Conservation (phyloP, 129 eudicot species). For the Solidago caesia region DNA sequence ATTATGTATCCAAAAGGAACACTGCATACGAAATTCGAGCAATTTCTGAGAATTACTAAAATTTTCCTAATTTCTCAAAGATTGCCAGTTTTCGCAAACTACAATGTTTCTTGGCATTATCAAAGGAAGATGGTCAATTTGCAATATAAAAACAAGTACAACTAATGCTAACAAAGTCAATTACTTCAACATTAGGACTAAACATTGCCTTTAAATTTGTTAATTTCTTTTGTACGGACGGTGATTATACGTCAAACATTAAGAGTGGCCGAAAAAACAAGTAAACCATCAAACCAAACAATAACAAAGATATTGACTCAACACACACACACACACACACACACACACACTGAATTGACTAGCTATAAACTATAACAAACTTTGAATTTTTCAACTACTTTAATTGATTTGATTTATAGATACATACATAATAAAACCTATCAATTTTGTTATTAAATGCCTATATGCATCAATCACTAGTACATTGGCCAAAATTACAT, state of each 20-base stretch:
- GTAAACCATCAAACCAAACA: slow-evolving; percentile 23
- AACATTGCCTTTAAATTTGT: slow-evolving; percentile 1
- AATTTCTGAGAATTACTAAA: background rate
- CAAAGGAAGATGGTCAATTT: slow-evolving; percentile 10
- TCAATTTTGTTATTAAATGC: slow-evolving; percentile 25
- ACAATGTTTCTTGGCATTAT: slow-evolving; percentile 18
- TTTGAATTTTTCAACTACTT: slow-evolving; percentile 24
- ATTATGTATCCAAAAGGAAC: too few relatives aligned
- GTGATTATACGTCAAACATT: slow-evolving; percentile 1
- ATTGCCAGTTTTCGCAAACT: slow-evolving; percentile 13
- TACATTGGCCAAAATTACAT: slow-evolving; percentile 17
- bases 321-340: background rate
- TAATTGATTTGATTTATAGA: slow-evolving; percentile 6
- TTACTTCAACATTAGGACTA: slow-evolving; percentile 1
- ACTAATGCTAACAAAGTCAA: background rate
- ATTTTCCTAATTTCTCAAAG: slow-evolving; percentile 1
- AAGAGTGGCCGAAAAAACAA: slow-evolving; percentile 4
- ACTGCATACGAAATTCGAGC: too few relatives aligned
- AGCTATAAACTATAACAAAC: background rate
- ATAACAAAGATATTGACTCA: slow-evolving; percentile 30
- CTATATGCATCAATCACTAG: slow-evolving; percentile 32
- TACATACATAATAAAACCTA: slow-evolving; percentile 5
- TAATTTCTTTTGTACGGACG: background rate
- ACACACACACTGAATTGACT: background rate
- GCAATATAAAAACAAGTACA: slow-evolving; percentile 9